Conservation (phyloP, 1,139 yeast species). For the Geotrichum carabidarum region DNA sequence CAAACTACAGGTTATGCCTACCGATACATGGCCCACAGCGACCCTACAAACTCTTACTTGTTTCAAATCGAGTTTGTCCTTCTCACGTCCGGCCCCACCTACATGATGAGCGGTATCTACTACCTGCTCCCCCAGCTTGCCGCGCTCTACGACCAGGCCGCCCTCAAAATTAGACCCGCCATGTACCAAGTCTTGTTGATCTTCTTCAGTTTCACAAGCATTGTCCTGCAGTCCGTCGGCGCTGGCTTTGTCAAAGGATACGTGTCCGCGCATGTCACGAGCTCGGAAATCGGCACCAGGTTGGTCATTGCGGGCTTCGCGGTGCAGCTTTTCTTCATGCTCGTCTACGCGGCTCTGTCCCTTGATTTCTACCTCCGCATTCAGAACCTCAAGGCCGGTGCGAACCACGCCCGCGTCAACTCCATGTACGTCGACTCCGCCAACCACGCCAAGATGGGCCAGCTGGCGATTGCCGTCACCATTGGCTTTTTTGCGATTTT, state of each 20-base stretch:
- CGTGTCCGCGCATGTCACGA: not conserved
- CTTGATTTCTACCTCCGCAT: slow-evolving; percentile 40
- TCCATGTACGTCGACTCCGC: not conserved
- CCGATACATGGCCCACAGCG: slow-evolving; percentile 46
- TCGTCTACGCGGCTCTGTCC: slow-evolving; percentile 53
- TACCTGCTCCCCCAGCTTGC: slow-evolving; percentile 68
- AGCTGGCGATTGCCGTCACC: slow-evolving; percentile 23
- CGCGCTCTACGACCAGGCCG: slow-evolving; percentile 59
- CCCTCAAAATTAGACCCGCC: slow-evolving; percentile 63
- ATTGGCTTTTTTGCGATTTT: slow-evolving; percentile 47
- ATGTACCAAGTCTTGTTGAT: slow-evolving; percentile 66
- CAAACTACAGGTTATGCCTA: slow-evolving; percentile 72
- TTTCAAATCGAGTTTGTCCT: slow-evolving; percentile 64
- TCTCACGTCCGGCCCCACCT: slow-evolving; percentile 79
- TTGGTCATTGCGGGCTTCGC: slow-evolving; percentile 79
- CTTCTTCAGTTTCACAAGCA: slow-evolving; percentile 58
- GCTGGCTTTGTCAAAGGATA: slow-evolving; percentile 50
- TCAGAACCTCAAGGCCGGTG: not conserved
- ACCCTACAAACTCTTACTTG: slow-evolving; percentile 38
- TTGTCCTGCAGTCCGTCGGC: slow-evolving; percentile 77
- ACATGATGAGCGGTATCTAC: slow-evolving; percentile 82
- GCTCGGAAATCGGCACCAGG: slow-evolving; percentile 49
- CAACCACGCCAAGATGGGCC: not conserved
- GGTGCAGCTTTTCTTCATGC: slow-evolving; percentile 71
- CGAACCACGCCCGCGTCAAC: not conserved